A percentile compares a stretch with the other conserved stretches of the same genome.
These are phyloP conservation scores for Talaromyces rugulosus DNA, from an alignment of 2,329 filamentous ascomycete genomes.

Conservation along the genomic window DNA sequence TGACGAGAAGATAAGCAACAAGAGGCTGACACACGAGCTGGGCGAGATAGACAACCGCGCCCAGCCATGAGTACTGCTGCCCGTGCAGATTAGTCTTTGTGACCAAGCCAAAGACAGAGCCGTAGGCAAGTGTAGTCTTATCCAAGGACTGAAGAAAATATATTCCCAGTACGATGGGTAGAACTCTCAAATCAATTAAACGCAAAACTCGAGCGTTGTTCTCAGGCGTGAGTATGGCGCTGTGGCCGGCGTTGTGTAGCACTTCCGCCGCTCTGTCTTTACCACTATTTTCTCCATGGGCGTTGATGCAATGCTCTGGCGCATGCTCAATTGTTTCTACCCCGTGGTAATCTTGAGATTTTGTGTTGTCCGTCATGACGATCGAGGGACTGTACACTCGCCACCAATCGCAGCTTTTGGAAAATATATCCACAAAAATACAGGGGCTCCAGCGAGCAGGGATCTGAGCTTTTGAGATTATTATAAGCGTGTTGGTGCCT, in stretches of 20 bases:
- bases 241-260: slow-evolving; percentile 43
- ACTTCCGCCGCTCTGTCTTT: slow-evolving; percentile 50
- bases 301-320: not conserved
- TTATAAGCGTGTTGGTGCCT: not conserved
- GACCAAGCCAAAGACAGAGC: slow-evolving; percentile 60
- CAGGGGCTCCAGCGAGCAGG: too few relatives aligned
- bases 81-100: slow-evolving; percentile 55
- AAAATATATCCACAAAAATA: not conserved
- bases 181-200: slow-evolving; percentile 48
- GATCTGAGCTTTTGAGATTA: not conserved
- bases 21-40: slow-evolving; percentile 53
- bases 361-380: not conserved
- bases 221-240: slow-evolving; percentile 47
- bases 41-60: slow-evolving; percentile 51
- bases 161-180: slow-evolving; percentile 55
- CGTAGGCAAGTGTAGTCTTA: slow-evolving; percentile 59
- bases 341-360: not conserved
- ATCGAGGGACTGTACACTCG: not conserved
- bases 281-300: slow-evolving; percentile 4
- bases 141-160: slow-evolving; percentile 63
- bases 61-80: slow-evolving; percentile 52
- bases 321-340: not conserved
- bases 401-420: not conserved
- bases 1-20: slow-evolving; percentile 54
- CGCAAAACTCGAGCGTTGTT: slow-evolving; percentile 51